Percentiles rank a stretch among this genome's conserved stretches.
phyloP scores from a whole-genome alignment of 2,329 filamentous ascomycete species.

The Trichoderma koningiopsis region DNA sequence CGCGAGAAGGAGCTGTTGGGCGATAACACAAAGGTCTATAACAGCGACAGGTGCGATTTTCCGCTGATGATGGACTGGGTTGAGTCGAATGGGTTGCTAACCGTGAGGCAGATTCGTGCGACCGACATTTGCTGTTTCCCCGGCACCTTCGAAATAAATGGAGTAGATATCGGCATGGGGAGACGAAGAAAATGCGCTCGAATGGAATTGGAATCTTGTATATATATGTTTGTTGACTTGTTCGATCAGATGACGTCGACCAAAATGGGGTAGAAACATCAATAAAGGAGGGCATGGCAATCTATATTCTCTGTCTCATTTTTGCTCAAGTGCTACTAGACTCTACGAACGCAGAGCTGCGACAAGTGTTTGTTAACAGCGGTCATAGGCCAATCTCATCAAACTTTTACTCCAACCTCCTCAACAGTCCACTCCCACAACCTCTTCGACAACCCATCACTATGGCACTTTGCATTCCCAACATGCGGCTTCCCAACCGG shows the following conservation, averaged over 20 bases:
- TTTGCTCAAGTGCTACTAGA: not conserved
- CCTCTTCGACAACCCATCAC: slow-evolving; percentile 36
- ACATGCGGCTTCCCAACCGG: slow-evolving; percentile 33
- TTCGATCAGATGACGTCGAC: not conserved
- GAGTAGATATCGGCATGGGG: slow-evolving; percentile 14
- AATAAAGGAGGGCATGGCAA: not conserved
- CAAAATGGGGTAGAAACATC: not conserved
- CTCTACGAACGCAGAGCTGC: not conserved
- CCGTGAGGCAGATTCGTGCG: slow-evolving; percentile 66
- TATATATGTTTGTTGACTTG: slow-evolving; percentile 23
- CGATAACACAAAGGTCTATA: slow-evolving; percentile 80
- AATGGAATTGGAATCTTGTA: slow-evolving; percentile 24
- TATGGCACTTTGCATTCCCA: slow-evolving; percentile 30
- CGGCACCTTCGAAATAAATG: slow-evolving; percentile 61
- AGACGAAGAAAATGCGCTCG: not conserved
- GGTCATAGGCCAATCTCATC: not conserved
- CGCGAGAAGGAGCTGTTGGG: slow-evolving; percentile 91
- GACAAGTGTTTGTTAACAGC: not conserved
- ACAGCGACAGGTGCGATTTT: slow-evolving; percentile 74
- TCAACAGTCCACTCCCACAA: slow-evolving; percentile 43
- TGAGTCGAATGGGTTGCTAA: not conserved
- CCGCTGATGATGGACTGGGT: not conserved
- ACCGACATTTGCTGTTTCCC: slow-evolving; percentile 76
- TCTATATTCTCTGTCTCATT: not conserved
- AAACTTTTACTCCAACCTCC: slow-evolving; percentile 29